A percentile compares a stretch with the other conserved stretches of the same genome.
Evolutionary conservation across 768 basidiomycete genomes (phyloP).

Genomic region (Coprinopsis sp.): DNA sequence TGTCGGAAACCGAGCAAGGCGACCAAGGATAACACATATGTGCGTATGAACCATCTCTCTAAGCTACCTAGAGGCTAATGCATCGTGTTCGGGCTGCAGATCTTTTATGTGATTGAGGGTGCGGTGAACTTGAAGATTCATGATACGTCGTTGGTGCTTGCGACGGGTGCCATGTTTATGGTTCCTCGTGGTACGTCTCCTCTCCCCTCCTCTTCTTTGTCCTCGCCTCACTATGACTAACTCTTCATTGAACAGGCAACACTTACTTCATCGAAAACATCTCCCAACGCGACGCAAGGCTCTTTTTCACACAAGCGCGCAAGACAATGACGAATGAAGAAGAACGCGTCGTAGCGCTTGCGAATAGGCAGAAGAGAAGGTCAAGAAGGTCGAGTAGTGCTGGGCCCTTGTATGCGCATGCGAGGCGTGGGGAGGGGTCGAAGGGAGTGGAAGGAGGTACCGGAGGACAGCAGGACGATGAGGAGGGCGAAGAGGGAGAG

Average conservation of each 20-base stretch:
- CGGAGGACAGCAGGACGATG: no score
- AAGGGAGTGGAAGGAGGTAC: no score
- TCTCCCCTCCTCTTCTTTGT: not conserved
- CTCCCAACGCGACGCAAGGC: constrained; percentile 64
- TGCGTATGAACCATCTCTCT: constrained; percentile 8
- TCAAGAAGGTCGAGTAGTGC: constrained; percentile 22
- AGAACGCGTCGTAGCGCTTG: constrained; percentile 15
- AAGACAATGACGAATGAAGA: constrained; percentile 31
- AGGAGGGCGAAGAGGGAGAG: no score
- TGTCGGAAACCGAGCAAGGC: constrained; percentile 83
- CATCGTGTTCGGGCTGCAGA: constrained; percentile 20
- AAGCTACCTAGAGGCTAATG: not conserved
- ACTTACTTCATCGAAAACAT: constrained; percentile 90
- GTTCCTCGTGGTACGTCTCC: constrained; percentile 73
- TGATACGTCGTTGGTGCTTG: constrained; percentile 69
- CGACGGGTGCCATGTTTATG: constrained; percentile 82
- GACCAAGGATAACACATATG: constrained; percentile 83
- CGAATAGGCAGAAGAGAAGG: constrained; percentile 18
- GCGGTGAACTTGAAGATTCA: constrained; percentile 85
- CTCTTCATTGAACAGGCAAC: constrained; percentile 56
- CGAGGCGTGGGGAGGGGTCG: no score
- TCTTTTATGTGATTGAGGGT: constrained; percentile 76
- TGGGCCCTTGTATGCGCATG: no score
- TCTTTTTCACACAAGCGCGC: constrained; percentile 92
- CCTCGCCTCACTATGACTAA: not conserved